Evolutionary conservation across 208 protist genomes (phyloP), one percentile per base, ranked within the genome.

Genomic region (Trypanosoma rangeli): DNA sequence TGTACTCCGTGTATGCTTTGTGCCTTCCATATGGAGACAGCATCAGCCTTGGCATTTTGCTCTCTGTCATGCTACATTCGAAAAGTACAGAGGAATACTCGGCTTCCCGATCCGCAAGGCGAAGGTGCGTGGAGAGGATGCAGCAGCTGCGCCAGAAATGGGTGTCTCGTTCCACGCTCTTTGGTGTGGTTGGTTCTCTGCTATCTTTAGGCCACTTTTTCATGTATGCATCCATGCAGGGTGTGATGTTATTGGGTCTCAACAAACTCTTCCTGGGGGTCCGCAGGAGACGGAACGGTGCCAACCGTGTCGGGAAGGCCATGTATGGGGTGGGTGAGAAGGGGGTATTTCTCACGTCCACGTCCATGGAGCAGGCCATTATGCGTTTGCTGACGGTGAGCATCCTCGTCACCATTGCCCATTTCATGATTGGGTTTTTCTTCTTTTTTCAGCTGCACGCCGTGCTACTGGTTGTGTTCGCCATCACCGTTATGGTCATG

Each of bases 31-130:
- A 94, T 68, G 48, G 59, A 15, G 55, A 76, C 61, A 80, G 78
- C 73, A 82, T 94, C 49, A 76, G 69, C 20, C 74, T 68, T 37
- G 84, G 66, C n/a, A 63, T 88, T 42, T 33, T 88, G 42, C 71
- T 94, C 35, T 94, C 88, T 39, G 70, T 89, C 39, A 74, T 91
- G 22, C 64, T 89, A 55, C 85, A 94, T 68, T 83, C 80, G 20
- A 64, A 69, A 29, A 87, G 68, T 57, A 74, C 77, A 9, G 70
- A 82, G 58, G 68, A 68, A 24, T 68, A 74, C 12, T 67, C 52
- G 8, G 63, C 80, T 20, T 79, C 82, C 50, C 59, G 74, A 29
- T 68, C 50, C 42, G 55, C 37, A 28, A 50, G 18, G 29, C 20
- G 37, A 63, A 75, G 67, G 1, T 86, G 80, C 48, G 60, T 79